Conservation (phyloP, 2,329 filamentous ascomycete species). For the Colletotrichum filicis region DNA sequence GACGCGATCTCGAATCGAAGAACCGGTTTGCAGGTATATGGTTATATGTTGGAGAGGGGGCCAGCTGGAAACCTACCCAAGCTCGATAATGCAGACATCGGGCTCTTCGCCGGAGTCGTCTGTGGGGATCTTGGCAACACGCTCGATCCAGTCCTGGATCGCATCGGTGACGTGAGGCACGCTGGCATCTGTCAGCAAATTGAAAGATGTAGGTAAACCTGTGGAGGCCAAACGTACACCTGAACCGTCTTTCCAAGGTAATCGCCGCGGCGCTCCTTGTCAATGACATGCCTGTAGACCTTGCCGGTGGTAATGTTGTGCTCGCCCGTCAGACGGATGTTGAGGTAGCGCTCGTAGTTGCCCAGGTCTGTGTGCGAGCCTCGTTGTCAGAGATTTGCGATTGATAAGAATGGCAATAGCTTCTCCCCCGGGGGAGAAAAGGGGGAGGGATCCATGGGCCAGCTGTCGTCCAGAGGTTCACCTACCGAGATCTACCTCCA, state of each 20-base stretch:
- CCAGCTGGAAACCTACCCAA: constrained; percentile 56
- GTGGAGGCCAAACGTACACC: constrained; percentile 55
- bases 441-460: not conserved
- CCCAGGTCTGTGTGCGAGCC: constrained; percentile 56
- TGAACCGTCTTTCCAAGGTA: constrained; percentile 92
- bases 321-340: constrained; percentile 82
- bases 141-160: constrained; percentile 92
- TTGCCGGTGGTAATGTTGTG: constrained; percentile 99
- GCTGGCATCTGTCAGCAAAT: constrained; percentile 6
- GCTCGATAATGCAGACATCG: constrained; percentile 83
- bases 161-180: constrained; percentile 93
- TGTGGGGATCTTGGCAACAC: constrained; percentile 85
- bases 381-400: constrained; percentile 31
- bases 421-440: not conserved
- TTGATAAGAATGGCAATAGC: not conserved
- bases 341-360: constrained; percentile 76
- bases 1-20: not conserved
- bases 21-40: not conserved
- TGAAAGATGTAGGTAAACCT: not conserved
- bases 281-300: constrained; percentile 90
- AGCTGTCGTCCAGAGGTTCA: constrained; percentile 16
- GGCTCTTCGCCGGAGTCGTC: constrained; percentile 86
- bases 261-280: constrained; percentile 73
- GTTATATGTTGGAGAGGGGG: not conserved
- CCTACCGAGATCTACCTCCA: constrained; percentile 36